phyloP scores from a whole-genome alignment of 2,329 filamentous ascomycete genomes.

The Onygena corvina region DNA sequence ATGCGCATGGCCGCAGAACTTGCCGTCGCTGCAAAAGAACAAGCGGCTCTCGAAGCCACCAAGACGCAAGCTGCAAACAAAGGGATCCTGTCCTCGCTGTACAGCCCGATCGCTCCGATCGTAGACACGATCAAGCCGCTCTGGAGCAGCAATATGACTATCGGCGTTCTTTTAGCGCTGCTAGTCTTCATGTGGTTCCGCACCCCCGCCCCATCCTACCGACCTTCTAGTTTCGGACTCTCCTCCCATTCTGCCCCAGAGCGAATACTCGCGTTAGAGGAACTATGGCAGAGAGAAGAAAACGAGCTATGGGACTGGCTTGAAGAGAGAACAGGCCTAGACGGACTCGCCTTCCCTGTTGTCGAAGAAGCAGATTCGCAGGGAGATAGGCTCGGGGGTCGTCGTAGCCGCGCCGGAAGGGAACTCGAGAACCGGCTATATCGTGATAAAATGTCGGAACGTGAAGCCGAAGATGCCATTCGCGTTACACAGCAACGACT shows the following conservation, averaged over 20 bases:
- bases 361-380: constrained; percentile 15
- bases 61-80: constrained; percentile 45
- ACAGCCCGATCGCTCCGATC: constrained; percentile 56
- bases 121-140: constrained; percentile 58
- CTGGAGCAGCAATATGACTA: constrained; percentile 63
- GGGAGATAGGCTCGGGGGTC: constrained; percentile 34
- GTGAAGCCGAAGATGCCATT: constrained; percentile 69
- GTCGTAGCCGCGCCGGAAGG: constrained; percentile 25
- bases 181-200: constrained; percentile 65
- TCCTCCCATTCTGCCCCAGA: constrained; percentile 43
- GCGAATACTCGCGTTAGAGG: constrained; percentile 72
- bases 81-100: constrained; percentile 72
- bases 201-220: constrained; percentile 23
- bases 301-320: constrained; percentile 88
- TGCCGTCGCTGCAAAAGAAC: constrained; percentile 34
- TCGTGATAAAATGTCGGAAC: constrained; percentile 57
- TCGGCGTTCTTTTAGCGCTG: constrained; percentile 60
- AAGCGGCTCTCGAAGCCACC: constrained; percentile 31
- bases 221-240: constrained; percentile 29
- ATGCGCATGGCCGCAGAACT: constrained; percentile 43
- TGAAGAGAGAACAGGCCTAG: constrained; percentile 70
- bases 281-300: constrained; percentile 82
- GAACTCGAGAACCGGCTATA: constrained; percentile 47
- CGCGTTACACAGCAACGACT: constrained; percentile 76
- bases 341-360: constrained; percentile 37